Base-by-base conservation (phyloP, 495 filamentous ascomycete species). In the Talaromyces ruber region DNA sequence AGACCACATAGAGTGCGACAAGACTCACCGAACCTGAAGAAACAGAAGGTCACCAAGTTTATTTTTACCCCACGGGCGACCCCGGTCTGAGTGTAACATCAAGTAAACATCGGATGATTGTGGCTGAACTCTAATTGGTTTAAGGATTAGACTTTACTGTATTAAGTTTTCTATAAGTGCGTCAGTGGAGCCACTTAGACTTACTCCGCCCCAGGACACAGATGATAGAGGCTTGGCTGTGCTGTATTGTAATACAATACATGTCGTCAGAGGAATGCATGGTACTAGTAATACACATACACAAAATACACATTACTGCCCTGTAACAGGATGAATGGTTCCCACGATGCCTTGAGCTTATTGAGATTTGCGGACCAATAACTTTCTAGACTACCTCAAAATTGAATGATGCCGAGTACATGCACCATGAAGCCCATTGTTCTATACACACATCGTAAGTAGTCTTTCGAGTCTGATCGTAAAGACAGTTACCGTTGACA, bases 41-140 rank as follows among this genome's bases (percentile, higher is more conserved):
- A 54, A 28, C 12, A 16, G 21, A 52, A 52, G 16, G 51, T 28
- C 28, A n/a, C n/a, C n/a, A 28, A 14, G 21, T 54, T n/a, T n/a
- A 14, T 54, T 28, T 39, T 28, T 54, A 54, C 51, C 51, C 51
- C 51, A 54, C 51, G 6, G 12, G 51, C 28, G 9, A 54, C 26
- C 51, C 51, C 43, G 18, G 14, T n/a, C 0, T 54, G 51, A 16
- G 51, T 54, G 51, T 54, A 54, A 54, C 51, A 54, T 54, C 26
- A 54, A 22, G 47, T 52, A 52, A 52, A 25, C 24, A 54, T 54
- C n/a, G 51, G 26, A 16, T 14, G 18, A 52, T 22, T 25, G 51
- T 54, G 51, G 51, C 51, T 54, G 51, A 54, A 54, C 51, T 54
- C 26, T 54, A 54, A 28, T 26, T 28, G 51, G 51, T 25, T 54